These are phyloP conservation scores for Cutaneotrichosporon cyanovorans DNA, from an alignment of 1,284 basidiomycete genomes.

Conservation along the genomic window DNA sequence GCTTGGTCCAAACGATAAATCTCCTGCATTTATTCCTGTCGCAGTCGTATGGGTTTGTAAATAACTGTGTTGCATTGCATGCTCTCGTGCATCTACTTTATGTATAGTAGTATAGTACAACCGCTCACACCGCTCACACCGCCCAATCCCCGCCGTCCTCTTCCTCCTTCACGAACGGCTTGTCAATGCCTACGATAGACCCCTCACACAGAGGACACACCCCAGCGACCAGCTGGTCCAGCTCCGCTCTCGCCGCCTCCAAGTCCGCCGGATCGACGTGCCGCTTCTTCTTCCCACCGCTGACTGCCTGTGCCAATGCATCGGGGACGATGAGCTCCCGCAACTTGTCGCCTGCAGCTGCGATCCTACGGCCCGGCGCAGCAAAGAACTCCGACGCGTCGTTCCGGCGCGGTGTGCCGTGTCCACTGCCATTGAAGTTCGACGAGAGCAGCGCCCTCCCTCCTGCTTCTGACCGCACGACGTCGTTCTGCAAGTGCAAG, in stretches of 20 bases:
- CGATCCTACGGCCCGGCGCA: conserved; percentile 61
- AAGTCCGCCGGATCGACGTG: conserved; percentile 53
- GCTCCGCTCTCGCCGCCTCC: conserved; percentile 58
- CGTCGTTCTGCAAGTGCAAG: conserved; percentile 70
- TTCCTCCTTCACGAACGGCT: conserved; percentile 71
- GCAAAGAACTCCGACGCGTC: conserved; percentile 31
- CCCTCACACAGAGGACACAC: conserved; percentile 85
- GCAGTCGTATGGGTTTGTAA: too few species aligned
- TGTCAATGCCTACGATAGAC: conserved; percentile 73
- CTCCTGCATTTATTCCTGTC: too few species aligned
- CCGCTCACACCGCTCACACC: conserved; percentile 52
- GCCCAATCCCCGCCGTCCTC: conserved; percentile 76
- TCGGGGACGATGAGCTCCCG: conserved; percentile 88
- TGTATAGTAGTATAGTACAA: too few species aligned
- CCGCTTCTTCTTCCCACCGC: conserved; percentile 40
- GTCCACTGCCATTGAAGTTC: conserved; percentile 16
- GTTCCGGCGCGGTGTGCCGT: conserved; percentile 20
- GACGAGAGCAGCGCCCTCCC: conserved; percentile 34
- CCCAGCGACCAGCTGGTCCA: conserved; percentile 79
- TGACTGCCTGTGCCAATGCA: conserved; percentile 58
- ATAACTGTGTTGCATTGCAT: too few species aligned
- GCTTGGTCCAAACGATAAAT: too few species aligned
- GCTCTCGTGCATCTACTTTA: too few species aligned
- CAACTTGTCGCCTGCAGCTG: conserved; percentile 78
- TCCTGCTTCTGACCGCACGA: conserved; percentile 54